Percentiles rank a stretch among this genome's conserved stretches.
These are phyloP conservation scores for Fusarium papillatum DNA, from an alignment of 2,329 filamentous ascomycete species.

Conservation along the genomic window DNA sequence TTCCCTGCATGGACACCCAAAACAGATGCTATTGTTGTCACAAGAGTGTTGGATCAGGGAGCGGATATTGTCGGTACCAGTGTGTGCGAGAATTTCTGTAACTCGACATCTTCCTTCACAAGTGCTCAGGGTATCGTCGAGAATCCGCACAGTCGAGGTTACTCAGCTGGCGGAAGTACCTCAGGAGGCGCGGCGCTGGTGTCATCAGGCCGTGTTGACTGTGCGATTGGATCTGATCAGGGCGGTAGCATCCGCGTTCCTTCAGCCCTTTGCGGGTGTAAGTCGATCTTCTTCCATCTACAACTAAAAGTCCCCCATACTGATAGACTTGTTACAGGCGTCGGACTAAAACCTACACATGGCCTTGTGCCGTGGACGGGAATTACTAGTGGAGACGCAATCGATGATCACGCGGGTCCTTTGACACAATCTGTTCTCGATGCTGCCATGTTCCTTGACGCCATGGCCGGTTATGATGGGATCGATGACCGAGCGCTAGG, in stretches of 20 bases:
- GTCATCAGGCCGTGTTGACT: slow-evolving; percentile 56
- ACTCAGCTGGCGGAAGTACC: slow-evolving; percentile 63
- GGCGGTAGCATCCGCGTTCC: slow-evolving; percentile 62
- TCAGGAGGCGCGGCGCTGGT: slow-evolving; percentile 62
- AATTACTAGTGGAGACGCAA: slow-evolving; percentile 60
- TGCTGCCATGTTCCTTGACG: slow-evolving; percentile 57
- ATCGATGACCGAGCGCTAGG: slow-evolving; percentile 61
- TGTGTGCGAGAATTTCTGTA: slow-evolving; percentile 67
- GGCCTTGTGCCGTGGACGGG: slow-evolving; percentile 66
- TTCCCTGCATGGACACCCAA: slow-evolving; percentile 63
- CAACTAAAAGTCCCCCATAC: neutral
- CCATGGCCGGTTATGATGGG: slow-evolving; percentile 61
- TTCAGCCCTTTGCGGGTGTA: slow-evolving; percentile 53
- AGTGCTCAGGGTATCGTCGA: slow-evolving; percentile 60
- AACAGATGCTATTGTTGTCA: slow-evolving; percentile 67
- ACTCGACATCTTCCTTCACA: slow-evolving; percentile 61
- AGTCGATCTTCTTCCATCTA: neutral
- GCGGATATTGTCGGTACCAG: slow-evolving; percentile 64
- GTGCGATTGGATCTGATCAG: slow-evolving; percentile 63
- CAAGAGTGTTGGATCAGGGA: slow-evolving; percentile 63
- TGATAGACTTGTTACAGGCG: slow-evolving; percentile 15
- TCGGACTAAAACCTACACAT: slow-evolving; percentile 65
- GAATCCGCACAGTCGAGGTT: slow-evolving; percentile 59
- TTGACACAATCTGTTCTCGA: slow-evolving; percentile 57
- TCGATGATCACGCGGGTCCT: slow-evolving; percentile 64